Evolutionary conservation across 306 rosid genomes (phyloP), one percentile per base, ranked within the genome.

Genomic region (Oxytropis ochrocephala): DNA sequence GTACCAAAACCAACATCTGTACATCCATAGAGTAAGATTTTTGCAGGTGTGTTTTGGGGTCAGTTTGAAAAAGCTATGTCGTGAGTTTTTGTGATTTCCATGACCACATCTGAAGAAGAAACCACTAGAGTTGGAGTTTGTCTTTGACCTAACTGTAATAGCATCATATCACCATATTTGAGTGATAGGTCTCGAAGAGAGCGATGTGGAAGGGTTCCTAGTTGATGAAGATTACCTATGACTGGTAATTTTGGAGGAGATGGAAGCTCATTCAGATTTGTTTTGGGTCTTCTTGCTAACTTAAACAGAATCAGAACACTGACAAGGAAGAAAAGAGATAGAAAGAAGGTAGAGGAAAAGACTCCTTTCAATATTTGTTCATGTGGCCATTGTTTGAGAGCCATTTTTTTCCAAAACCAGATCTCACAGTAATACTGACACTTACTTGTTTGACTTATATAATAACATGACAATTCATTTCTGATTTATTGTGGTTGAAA

Each of bases 191-290:
- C 11, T 9, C 47, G 50, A 10, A 82, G 19, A 17, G 80, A 74
- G 0, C 30, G 72, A 8, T 74, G 80, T 8, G 74, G 86, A 0
- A 74, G 75, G n/a, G 64, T n/a, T 0, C 86, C 86, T 35, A 82
- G n/a, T 13, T 74, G 83, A 8, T 82, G 83, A 36, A 82, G 73
- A 11, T 82, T 78, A 7, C 86, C 83, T n/a, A n/a, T n/a, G n/a
- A n/a, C n/a, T n/a, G n/a, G n/a, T n/a, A n/a, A n/a, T n/a, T n/a
- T n/a, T n/a, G n/a, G n/a, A n/a, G n/a, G n/a, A n/a, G n/a, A n/a
- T n/a, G n/a, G n/a, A n/a, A n/a, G n/a, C n/a, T n/a, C n/a, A n/a
- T n/a, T n/a, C n/a, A n/a, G n/a, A n/a, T n/a, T n/a, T n/a, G n/a
- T n/a, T n/a, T n/a, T n/a, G n/a, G n/a, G n/a, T n/a, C n/a, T n/a